phyloP scores from a whole-genome alignment of 148 eudicot genomes.

The Arctostaphylos glauca region DNA sequence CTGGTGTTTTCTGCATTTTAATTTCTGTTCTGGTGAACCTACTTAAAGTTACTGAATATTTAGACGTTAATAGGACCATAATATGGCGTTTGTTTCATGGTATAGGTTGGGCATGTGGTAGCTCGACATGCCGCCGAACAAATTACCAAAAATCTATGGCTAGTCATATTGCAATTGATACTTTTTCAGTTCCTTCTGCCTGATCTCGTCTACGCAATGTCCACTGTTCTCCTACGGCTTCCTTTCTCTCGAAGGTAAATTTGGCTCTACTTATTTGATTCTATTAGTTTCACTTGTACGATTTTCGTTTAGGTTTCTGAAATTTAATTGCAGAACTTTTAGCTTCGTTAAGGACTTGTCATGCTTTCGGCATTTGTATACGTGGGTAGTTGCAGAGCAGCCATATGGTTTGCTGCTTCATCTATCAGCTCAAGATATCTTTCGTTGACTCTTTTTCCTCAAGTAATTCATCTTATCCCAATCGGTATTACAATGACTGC shows the following conservation, averaged over 20 bases:
- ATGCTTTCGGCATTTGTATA: too few relatives aligned
- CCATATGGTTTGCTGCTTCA: too few relatives aligned
- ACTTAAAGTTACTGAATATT: background rate
- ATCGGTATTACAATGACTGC: too few relatives aligned
- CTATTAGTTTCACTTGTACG: background rate
- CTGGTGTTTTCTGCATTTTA: background rate
- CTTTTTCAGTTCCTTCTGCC: constrained; percentile 72
- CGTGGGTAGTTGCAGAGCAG: too few relatives aligned
- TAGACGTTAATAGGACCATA: background rate
- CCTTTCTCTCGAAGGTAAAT: constrained; percentile 80
- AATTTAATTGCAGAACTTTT: background rate
- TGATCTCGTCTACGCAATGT: constrained; percentile 76
- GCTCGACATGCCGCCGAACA: constrained; percentile 83
- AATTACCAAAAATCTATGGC: constrained; percentile 71
- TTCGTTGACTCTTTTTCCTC: too few relatives aligned
- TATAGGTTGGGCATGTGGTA: constrained; percentile 84
- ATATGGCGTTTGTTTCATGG: background rate
- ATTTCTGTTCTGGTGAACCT: background rate
- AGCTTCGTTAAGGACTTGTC: background rate
- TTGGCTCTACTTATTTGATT: background rate
- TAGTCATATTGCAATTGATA: constrained; percentile 63
- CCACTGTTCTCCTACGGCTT: constrained; percentile 55
- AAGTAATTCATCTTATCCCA: too few relatives aligned
- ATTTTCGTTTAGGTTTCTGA: background rate
- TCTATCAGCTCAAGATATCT: too few relatives aligned